These are phyloP conservation scores for Saitozyma podzolica DNA, from an alignment of 768 basidiomycete genomes.

Conservation along the genomic window DNA sequence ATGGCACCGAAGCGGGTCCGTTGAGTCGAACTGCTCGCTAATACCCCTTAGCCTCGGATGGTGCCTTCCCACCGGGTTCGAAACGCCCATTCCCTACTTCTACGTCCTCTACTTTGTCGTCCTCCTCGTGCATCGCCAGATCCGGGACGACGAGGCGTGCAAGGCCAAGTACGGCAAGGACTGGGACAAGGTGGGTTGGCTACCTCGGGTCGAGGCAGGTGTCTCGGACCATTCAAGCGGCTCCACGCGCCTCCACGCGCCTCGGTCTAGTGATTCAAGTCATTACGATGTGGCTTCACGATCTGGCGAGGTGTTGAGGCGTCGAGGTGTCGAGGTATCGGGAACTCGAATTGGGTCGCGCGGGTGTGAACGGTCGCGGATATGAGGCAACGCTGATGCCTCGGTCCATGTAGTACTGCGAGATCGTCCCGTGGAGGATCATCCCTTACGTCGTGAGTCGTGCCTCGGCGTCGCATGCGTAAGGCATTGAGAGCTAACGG, in stretches of 20 bases:
- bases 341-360: no score
- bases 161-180: conserved; percentile 92
- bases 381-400: neutral
- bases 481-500: neutral
- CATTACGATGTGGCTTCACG: no score
- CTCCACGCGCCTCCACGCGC: no score
- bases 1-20: no score
- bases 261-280: no score
- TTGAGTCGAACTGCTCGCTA: no score
- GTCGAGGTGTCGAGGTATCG: no score
- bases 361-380: neutral
- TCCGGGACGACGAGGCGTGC: conserved; percentile 88
- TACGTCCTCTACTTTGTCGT: conserved; percentile 85
- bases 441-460: conserved; percentile 64
- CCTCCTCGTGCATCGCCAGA: conserved; percentile 85
- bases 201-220: no score
- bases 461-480: neutral
- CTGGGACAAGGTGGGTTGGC: conserved; percentile 64
- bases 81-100: conserved; percentile 93
- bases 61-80: conserved; percentile 90
- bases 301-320: no score
- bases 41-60: conserved; percentile 60
- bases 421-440: conserved; percentile 79
- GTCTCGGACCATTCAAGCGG: no score
- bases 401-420: conserved; percentile 62